Evolutionary conservation across 768 basidiomycete genomes (phyloP).

Genomic region (Lactarius evosmus): DNA sequence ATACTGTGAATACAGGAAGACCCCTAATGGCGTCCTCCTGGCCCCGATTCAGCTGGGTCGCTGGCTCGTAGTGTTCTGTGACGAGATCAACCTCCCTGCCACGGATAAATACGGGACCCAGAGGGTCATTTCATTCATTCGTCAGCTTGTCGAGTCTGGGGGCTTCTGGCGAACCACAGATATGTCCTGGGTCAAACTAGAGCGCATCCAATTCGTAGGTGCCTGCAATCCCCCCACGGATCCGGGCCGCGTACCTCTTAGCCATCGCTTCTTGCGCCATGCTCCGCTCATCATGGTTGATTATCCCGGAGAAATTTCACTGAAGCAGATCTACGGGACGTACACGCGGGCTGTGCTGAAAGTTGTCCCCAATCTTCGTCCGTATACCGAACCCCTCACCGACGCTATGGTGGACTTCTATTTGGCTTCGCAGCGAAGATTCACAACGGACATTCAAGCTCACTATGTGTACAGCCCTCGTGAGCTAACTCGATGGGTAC

Average conservation of each 20-base stretch:
- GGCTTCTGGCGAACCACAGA: constrained; percentile 95
- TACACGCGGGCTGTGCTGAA: constrained; percentile 96
- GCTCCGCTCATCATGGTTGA: constrained; percentile 99
- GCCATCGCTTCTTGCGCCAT: constrained; percentile 95
- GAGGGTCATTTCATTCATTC: constrained; percentile 95
- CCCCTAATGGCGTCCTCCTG: constrained; percentile 95
- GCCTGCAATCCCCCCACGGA: constrained; percentile 99
- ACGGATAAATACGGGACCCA: constrained; percentile 98
- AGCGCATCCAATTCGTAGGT: constrained; percentile 99
- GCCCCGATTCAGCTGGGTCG: constrained; percentile 93
- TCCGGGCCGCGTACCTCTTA: constrained; percentile 97
- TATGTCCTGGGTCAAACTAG: constrained; percentile 95
- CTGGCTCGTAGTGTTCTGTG: constrained; percentile 99
- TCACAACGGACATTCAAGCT: constrained; percentile 96
- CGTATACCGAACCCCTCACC: constrained; percentile 91
- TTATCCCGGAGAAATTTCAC: constrained; percentile 93
- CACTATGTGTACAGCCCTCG: constrained; percentile 99
- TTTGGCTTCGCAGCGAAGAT: constrained; percentile 86
- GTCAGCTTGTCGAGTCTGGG: constrained; percentile 91
- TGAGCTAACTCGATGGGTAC: constrained; percentile 96
- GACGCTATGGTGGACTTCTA: constrained; percentile 98
- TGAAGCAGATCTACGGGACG: constrained; percentile 98
- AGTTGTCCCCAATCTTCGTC: constrained; percentile 88
- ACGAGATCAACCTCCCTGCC: constrained; percentile 98
- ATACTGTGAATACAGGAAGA: constrained; percentile 98